Percentiles rank a stretch among this genome's conserved stretches.
These are phyloP conservation scores for Boletus pseudopeckii DNA, from an alignment of 768 basidiomycete genomes.

Conservation along the genomic window DNA sequence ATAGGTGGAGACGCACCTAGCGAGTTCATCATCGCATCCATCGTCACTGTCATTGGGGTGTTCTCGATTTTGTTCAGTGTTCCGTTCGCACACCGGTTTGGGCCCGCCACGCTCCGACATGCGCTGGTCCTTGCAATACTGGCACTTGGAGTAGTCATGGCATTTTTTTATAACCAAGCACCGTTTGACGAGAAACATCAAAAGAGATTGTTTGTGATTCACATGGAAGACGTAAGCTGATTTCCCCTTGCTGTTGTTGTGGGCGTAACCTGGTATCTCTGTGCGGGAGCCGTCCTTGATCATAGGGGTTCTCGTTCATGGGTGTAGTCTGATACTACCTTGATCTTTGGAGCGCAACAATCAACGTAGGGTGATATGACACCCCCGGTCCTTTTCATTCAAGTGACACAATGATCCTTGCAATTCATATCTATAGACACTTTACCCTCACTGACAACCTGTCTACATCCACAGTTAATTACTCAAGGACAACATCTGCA, in stretches of 20 bases:
- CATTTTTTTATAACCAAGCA: slow-evolving; percentile 52
- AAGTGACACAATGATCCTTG: not conserved
- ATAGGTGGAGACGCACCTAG: slow-evolving; percentile 79
- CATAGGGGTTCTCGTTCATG: not conserved
- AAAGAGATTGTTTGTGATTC: slow-evolving; percentile 78
- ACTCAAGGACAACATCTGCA: slow-evolving; percentile 72
- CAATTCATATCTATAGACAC: not conserved
- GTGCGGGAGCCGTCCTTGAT: not conserved
- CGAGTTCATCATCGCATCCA: slow-evolving; percentile 83
- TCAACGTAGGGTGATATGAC: not conserved
- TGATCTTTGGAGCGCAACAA: not conserved
- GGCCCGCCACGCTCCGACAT: slow-evolving; percentile 36
- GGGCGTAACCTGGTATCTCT: not conserved
- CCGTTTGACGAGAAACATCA: slow-evolving; percentile 87
- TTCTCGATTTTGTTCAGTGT: slow-evolving; percentile 57
- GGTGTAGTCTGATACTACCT: not conserved
- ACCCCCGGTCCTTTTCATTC: not conserved
- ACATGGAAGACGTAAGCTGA: slow-evolving; percentile 75
- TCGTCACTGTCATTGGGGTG: slow-evolving; percentile 57
- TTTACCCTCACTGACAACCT: slow-evolving; percentile 1
- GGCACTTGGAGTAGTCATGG: slow-evolving; percentile 49
- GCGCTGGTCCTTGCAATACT: slow-evolving; percentile 45
- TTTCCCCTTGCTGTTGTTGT: not conserved
- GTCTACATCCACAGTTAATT: slow-evolving; percentile 49
- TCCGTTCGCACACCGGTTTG: slow-evolving; percentile 76